These are phyloP conservation scores for Trypethelium eluteriae DNA, from an alignment of 495 filamentous ascomycete genomes.

Conservation along the genomic window DNA sequence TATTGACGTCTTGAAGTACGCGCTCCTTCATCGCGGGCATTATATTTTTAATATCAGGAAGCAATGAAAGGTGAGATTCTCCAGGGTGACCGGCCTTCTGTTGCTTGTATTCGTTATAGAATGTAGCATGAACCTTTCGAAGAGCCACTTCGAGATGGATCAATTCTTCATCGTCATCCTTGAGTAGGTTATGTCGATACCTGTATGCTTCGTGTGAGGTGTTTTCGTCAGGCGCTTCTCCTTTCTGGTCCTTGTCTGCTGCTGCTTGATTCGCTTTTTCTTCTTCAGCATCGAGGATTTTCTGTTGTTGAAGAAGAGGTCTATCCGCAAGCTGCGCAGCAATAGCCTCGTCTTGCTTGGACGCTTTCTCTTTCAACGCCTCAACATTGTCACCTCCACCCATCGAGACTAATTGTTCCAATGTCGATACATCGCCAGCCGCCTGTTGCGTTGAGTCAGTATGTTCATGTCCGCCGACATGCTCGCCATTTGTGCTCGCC, in stretches of 20 bases:
- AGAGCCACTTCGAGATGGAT: slow-evolving; percentile 64
- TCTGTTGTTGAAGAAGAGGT: slow-evolving; percentile 79
- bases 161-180: slow-evolving; percentile 78
- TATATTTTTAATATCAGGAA: slow-evolving; percentile 78
- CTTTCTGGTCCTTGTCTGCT: slow-evolving; percentile 45
- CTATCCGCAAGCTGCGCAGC: slow-evolving; percentile 82
- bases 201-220: slow-evolving; percentile 38
- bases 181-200: slow-evolving; percentile 68
- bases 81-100: slow-evolving; percentile 44
- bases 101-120: slow-evolving; percentile 73
- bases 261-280: slow-evolving; percentile 41
- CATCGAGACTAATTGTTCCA: slow-evolving; percentile 73
- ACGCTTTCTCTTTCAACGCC: slow-evolving; percentile 64
- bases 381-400: slow-evolving; percentile 62
- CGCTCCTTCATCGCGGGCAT: slow-evolving; percentile 69
- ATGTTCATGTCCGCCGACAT: neutral
- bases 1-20: slow-evolving; percentile 58
- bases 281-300: slow-evolving; percentile 72
- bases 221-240: slow-evolving; percentile 34
- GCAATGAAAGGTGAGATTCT: slow-evolving; percentile 54
- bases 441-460: slow-evolving; percentile 12
- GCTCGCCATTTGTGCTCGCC: neutral
- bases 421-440: slow-evolving; percentile 46
- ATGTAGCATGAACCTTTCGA: slow-evolving; percentile 62
- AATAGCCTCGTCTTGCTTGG: slow-evolving; percentile 75